Percentiles rank a stretch among this genome's conserved stretches.
phyloP scores from a whole-genome alignment of 2,329 filamentous ascomycete genomes.

The Nemania abortiva region DNA sequence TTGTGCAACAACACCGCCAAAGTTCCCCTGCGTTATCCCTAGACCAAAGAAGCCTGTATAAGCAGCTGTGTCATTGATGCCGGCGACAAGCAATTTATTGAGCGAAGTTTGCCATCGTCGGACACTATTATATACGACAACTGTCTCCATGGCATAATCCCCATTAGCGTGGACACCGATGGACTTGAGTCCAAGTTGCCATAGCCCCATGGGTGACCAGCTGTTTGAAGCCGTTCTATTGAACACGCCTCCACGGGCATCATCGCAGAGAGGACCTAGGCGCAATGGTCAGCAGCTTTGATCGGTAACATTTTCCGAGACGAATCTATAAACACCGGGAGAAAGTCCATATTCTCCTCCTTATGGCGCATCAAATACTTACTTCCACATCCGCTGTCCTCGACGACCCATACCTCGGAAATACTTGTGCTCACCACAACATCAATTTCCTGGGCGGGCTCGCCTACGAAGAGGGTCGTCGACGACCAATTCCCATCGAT shows the following conservation, averaged over 20 bases:
- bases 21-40: slow-evolving; percentile 66
- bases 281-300: slow-evolving; percentile 18
- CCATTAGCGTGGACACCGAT: slow-evolving; percentile 72
- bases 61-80: slow-evolving; percentile 67
- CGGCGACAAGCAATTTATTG: slow-evolving; percentile 61
- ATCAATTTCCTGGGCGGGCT: slow-evolving; percentile 64
- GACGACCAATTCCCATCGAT: slow-evolving; percentile 79
- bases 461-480: slow-evolving; percentile 66
- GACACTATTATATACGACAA: slow-evolving; percentile 58
- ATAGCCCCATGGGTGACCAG: slow-evolving; percentile 71
- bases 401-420: slow-evolving; percentile 78
- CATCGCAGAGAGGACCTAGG: slow-evolving; percentile 64
- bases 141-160: slow-evolving; percentile 69
- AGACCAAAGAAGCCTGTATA: slow-evolving; percentile 68
- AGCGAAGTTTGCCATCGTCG: slow-evolving; percentile 56
- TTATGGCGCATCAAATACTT: slow-evolving; percentile 47
- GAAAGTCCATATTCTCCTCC: neutral
- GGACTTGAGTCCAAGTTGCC: slow-evolving; percentile 69
- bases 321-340: neutral
- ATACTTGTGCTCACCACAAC: slow-evolving; percentile 74
- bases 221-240: slow-evolving; percentile 64
- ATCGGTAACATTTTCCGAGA: neutral
- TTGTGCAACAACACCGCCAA: slow-evolving; percentile 62
- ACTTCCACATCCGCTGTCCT: slow-evolving; percentile 68
- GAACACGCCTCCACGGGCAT: slow-evolving; percentile 70